Percentiles rank a stretch among this genome's conserved stretches.
Evolutionary conservation across 441 rosid species (phyloP).

Genomic region (Biscutella auriculata): DNA sequence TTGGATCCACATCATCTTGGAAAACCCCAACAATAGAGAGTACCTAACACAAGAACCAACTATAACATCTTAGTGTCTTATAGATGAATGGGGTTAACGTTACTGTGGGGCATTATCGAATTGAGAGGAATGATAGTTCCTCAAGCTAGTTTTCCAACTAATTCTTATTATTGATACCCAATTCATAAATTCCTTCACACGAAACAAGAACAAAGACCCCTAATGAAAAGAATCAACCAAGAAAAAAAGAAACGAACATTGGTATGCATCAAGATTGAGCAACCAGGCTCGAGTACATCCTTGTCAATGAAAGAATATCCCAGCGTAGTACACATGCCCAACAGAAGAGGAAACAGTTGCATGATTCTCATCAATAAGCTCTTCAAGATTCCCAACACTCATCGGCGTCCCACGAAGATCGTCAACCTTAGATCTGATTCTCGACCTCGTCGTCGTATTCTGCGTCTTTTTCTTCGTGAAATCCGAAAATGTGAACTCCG

Average conservation of each 20-base stretch:
- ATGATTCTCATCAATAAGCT: constrained; percentile 89
- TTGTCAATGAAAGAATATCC: constrained; percentile 82
- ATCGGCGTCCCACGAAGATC: constrained; percentile 90
- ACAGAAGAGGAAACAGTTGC: constrained; percentile 91
- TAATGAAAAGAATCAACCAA: too few relatives aligned
- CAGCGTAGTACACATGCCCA: constrained; percentile 93
- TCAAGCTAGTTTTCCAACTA: not conserved
- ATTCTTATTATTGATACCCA: too few relatives aligned
- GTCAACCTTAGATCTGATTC: constrained; percentile 88
- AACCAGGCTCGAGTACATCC: constrained; percentile 91
- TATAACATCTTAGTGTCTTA: not conserved
- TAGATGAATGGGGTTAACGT: not conserved
- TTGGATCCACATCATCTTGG: constrained; percentile 94
- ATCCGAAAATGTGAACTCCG: too few relatives aligned
- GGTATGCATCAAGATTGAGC: constrained; percentile 90
- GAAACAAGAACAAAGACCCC: too few relatives aligned
- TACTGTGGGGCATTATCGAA: not conserved
- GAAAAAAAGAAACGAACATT: constrained; percentile 42
- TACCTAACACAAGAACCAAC: constrained; percentile 30
- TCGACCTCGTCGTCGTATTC: too few relatives aligned
- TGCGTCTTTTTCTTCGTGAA: too few relatives aligned
- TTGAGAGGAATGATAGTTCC: not conserved
- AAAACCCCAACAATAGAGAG: constrained; percentile 91
- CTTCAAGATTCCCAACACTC: constrained; percentile 93
- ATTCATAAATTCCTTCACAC: too few relatives aligned